These are phyloP conservation scores for Lasiosphaeria miniovina DNA, from an alignment of 495 filamentous ascomycete species.

Conservation along the genomic window DNA sequence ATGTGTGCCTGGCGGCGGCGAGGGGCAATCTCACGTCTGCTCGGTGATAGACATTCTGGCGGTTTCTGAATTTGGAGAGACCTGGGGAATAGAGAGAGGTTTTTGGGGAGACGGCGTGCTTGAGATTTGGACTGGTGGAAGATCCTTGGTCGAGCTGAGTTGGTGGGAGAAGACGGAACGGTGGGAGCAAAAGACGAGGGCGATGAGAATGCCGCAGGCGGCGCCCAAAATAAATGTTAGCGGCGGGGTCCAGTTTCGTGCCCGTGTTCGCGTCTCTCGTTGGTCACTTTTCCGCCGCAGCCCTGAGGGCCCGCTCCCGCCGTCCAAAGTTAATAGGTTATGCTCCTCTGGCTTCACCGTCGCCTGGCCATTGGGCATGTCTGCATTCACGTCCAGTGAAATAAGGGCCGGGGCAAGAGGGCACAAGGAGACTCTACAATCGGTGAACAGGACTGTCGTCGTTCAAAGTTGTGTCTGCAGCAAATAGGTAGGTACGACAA, in stretches of 20 bases:
- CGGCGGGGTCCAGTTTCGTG: slow-evolving; percentile 7
- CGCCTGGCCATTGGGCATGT: slow-evolving; percentile 1
- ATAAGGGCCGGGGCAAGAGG: not conserved
- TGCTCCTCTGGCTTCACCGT: slow-evolving; percentile 4
- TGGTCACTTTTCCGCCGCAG: slow-evolving; percentile 7
- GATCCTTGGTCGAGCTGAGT: slow-evolving; percentile 6
- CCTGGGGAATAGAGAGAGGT: slow-evolving; percentile 37
- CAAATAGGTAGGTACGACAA: not conserved
- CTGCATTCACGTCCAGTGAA: not conserved
- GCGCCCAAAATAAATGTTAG: slow-evolving; percentile 12
- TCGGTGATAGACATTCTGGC: slow-evolving; percentile 75
- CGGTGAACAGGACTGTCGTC: not conserved
- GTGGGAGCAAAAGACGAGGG: slow-evolving; percentile 18
- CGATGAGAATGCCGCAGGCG: slow-evolving; percentile 19
- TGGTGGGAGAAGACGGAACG: slow-evolving; percentile 10
- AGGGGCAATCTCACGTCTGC: slow-evolving; percentile 74
- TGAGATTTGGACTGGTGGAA: slow-evolving; percentile 20
- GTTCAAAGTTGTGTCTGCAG: not conserved
- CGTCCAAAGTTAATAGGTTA: slow-evolving; percentile 1
- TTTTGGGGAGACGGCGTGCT: slow-evolving; percentile 33
- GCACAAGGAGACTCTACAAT: not conserved
- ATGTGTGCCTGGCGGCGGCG: slow-evolving; percentile 6
- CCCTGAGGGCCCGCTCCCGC: not conserved
- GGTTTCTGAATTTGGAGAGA: slow-evolving; percentile 33
- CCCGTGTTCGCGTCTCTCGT: slow-evolving; percentile 8